Base-by-base conservation (phyloP, 2,329 filamentous ascomycete species). In the Colletotrichum godetiae region DNA sequence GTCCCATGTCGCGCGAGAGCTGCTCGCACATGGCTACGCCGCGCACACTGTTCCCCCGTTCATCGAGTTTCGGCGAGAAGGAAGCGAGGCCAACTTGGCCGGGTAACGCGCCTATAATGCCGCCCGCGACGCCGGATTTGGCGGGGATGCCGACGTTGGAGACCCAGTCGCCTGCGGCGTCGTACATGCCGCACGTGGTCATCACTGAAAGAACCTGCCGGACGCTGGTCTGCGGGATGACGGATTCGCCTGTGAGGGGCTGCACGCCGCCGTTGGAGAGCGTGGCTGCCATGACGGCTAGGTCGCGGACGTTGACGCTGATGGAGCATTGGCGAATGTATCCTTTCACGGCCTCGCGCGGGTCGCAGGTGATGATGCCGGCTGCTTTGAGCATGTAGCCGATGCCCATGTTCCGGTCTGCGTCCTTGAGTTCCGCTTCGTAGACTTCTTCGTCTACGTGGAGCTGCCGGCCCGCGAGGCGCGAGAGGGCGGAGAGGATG, bases 131-230 rank as follows among this genome's bases (percentile, higher is more conserved):
- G 49, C 88, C 86, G 7, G 79, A 75, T 3, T 78, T 69, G 0
- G 86, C 90, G 0, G 92, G 90, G 57, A 92, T 85, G 35, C 87
- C 86, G 4, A 92, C 89, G 71, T 92, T 87, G 1, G 88, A 87
- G 0, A 88, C 88, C 75, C 95, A 92, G 11, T 92, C 73, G 1
- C 92, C 86, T 0, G 90, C 91, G 22, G 89, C 85, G 74, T 92
- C 90, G 13, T 84, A 84, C 82, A 84, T 84, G 35, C 82, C 82
- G 56, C 82, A 84, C 0, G 82, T 84, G 0, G 82, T 84, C 82
- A 84, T 84, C 67, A 84, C 80, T 10, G 82, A 84, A 2, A 84
- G 77, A 0, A 84, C 81, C 57, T 84, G 82, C 8, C 82, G 80
- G 1, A 84, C 82, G 61, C 80, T 83, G 3, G 75, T 73, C 4